Evolutionary conservation across 164 flowering plant genomes (phyloP).

Genomic region (Piper betle): DNA sequence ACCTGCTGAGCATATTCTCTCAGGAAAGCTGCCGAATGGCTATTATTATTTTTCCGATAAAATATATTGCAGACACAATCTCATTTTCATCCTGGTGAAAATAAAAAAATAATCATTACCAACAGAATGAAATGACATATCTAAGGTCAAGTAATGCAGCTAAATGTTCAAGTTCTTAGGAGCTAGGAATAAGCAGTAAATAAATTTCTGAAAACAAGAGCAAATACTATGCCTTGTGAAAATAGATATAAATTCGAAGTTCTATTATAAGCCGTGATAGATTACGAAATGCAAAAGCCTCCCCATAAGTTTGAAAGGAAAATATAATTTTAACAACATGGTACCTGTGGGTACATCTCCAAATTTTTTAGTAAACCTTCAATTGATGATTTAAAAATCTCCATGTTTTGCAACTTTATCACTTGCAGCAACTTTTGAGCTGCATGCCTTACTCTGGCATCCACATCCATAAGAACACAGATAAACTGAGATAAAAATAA

Average conservation of each 20-base stretch:
- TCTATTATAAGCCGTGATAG: no score
- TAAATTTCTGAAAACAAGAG: no score
- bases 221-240: no score
- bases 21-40: constrained; percentile 22
- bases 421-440: constrained; percentile 39
- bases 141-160: no score
- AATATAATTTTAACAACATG: constrained; percentile 4
- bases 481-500: constrained; percentile 51
- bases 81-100: constrained; percentile 61
- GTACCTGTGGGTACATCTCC: constrained; percentile 60
- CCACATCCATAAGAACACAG: constrained; percentile 33
- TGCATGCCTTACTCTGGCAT: constrained; percentile 31
- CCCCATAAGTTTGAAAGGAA: no score
- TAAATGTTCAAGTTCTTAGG: no score
- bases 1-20: constrained; percentile 39
- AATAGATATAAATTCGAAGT: no score
- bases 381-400: constrained; percentile 34
- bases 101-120: background rate
- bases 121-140: no score
- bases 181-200: no score
- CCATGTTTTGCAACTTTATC: constrained; percentile 23
- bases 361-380: constrained; percentile 39
- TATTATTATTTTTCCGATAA: constrained; percentile 48
- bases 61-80: constrained; percentile 35
- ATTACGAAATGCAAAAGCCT: no score